These are phyloP conservation scores for Quercus parvula DNA, from an alignment of 306 rosid genomes.

Conservation along the genomic window DNA sequence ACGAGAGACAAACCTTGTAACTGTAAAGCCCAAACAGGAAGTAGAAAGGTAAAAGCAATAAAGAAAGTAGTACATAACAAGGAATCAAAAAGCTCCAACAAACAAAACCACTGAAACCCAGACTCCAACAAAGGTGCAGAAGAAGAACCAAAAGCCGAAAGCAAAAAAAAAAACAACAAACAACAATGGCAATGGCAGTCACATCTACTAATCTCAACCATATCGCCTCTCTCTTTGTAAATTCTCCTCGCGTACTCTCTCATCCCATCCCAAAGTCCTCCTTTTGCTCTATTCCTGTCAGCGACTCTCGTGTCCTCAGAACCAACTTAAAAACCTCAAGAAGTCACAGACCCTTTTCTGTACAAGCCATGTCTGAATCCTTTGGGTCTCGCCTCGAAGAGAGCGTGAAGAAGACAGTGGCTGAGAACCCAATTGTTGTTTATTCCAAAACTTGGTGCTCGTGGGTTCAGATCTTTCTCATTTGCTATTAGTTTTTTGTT, in stretches of 20 bases:
- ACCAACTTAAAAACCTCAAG: slow-evolving; percentile 20
- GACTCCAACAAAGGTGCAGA: background rate
- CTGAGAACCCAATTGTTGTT: slow-evolving; percentile 69
- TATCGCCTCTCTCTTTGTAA: slow-evolving; percentile 22
- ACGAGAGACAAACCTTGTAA: too few species aligned
- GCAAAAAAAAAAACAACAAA: background rate
- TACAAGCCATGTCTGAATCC: slow-evolving; percentile 67
- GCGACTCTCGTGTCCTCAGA: slow-evolving; percentile 14
- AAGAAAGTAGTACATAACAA: too few species aligned
- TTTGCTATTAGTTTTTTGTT: background rate
- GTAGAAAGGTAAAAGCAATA: too few species aligned
- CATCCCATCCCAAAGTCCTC: slow-evolving; percentile 27
- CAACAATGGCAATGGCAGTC: slow-evolving; percentile 40
- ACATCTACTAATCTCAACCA: slow-evolving; percentile 27
- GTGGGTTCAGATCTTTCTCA: slow-evolving; percentile 39
- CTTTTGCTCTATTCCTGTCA: slow-evolving; percentile 27
- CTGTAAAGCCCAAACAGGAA: too few species aligned
- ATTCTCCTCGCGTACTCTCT: slow-evolving; percentile 32
- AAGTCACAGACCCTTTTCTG: slow-evolving; percentile 25
- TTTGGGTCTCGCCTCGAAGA: slow-evolving; percentile 97
- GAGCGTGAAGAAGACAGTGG: slow-evolving; percentile 64
- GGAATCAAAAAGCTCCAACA: background rate
- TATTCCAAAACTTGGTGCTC: slow-evolving; percentile 98
- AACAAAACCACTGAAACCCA: background rate
- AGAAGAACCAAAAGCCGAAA: background rate